Evolutionary conservation across 768 basidiomycete species (phyloP), one percentile per base, ranked within the genome.

Genomic region (Leccinum boreale): DNA sequence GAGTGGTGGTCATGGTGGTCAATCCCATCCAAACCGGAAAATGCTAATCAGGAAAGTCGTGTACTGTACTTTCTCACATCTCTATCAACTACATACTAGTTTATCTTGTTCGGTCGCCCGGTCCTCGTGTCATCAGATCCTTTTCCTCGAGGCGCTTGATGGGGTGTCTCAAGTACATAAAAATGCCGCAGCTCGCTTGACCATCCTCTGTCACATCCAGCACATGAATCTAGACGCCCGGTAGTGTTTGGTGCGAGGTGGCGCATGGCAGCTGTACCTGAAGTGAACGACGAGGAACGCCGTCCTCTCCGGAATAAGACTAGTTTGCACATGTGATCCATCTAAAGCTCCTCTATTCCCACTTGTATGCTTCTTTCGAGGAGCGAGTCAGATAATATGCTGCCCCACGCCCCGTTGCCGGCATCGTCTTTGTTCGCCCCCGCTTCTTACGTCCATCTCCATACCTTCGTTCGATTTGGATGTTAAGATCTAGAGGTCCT

Each of bases 31-130:
- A 29, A 42, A 39, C 47, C 31, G 26, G 19, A 14, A 45, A 36
- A 7, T 45, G 63, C 56, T 53, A 60, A 63, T 57, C 42, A 14
- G 62, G 49, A 56, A 56, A 48, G 55, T 59, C 17, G 67, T 55
- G 29, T 29, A 29, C 29, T 11, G 10, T 66, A 50, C 58, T 19
- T 39, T 39, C 39, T 39, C 39, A 39, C 39, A 33, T 36, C 11
- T 31, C 11, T 29, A 33, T 12, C 12, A 14, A 12, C 5, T 35
- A 7, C n/a, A n/a, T n/a, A n/a, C n/a, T n/a, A n/a, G n/a, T n/a
- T n/a, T n/a, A n/a, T n/a, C n/a, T n/a, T n/a, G 15, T n/a, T 53
- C 50, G 50, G 42, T 23, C 46, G 28, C 44, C 42, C 53, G 23
- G 24, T 33, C 21, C 51, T 19, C 36, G 36, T 39, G 35, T 33